Evolutionary conservation across 2,329 filamentous ascomycete species (phyloP).

Genomic region (Penicillium hesseltinei): DNA sequence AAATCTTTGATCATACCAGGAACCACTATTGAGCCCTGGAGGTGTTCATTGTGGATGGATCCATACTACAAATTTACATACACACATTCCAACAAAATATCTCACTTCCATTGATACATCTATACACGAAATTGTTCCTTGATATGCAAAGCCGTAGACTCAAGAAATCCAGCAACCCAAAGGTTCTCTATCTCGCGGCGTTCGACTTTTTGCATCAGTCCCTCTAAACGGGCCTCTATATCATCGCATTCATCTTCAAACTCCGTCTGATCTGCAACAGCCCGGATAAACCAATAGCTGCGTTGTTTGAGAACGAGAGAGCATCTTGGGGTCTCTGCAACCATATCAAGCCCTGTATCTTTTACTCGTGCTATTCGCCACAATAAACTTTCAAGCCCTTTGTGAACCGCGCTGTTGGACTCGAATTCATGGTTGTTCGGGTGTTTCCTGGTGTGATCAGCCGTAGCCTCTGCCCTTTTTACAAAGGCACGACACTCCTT

Average conservation of each 20-base stretch:
- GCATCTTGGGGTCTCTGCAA: neutral
- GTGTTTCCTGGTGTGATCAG: neutral
- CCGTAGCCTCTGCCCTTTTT: neutral
- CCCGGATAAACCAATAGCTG: neutral
- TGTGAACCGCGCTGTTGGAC: no score
- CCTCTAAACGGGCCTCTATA: neutral
- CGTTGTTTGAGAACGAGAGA: neutral
- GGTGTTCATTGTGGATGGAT: neutral
- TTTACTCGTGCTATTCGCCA: neutral
- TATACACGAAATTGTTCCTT: neutral
- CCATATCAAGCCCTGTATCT: constrained; percentile 1
- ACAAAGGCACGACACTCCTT: neutral
- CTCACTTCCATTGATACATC: neutral
- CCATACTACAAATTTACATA: neutral
- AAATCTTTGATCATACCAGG: neutral
- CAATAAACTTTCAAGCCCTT: neutral
- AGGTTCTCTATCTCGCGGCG: neutral
- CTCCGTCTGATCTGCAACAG: neutral
- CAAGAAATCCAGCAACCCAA: neutral
- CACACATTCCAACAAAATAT: neutral
- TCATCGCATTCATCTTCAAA: constrained; percentile 4
- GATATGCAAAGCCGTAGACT: neutral
- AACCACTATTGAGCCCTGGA: neutral
- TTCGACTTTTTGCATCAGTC: neutral
- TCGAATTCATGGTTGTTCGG: neutral